Evolutionary conservation across 352 stramenopile species (phyloP).

Genomic region (Globisporangium heterothallicum): DNA sequence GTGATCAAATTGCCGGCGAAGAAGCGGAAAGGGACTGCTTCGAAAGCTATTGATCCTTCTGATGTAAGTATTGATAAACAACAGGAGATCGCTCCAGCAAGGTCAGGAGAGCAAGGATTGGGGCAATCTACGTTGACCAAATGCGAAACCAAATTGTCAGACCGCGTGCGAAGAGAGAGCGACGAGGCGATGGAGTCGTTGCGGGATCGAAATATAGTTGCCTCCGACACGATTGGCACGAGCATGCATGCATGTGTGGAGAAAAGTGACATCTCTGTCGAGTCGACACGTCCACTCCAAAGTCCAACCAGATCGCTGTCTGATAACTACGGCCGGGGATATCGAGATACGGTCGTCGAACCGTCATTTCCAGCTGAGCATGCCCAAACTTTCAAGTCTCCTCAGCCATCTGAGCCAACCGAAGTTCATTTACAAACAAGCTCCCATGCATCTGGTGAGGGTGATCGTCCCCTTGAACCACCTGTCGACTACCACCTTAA

Average conservation of each 20-base stretch:
- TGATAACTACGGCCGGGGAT: background rate
- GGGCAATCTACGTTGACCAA: background rate
- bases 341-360: background rate
- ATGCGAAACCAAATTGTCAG: background rate
- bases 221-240: too few relatives aligned
- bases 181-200: background rate
- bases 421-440: background rate
- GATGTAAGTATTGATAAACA: background rate
- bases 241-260: background rate
- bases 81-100: background rate
- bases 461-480: background rate
- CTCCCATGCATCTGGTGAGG: background rate
- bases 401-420: background rate
- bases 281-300: background rate
- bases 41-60: background rate
- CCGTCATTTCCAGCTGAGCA: background rate
- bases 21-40: slow-evolving; percentile 4
- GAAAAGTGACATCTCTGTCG: background rate
- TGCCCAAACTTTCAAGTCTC: background rate
- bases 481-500: too few relatives aligned
- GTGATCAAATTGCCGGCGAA: background rate
- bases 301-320: background rate
- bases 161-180: background rate
- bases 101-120: background rate
- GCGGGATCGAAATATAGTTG: background rate